Conservation (phyloP, 2,329 filamentous ascomycete genomes). For the Teratosphaeria epicoccoides region DNA sequence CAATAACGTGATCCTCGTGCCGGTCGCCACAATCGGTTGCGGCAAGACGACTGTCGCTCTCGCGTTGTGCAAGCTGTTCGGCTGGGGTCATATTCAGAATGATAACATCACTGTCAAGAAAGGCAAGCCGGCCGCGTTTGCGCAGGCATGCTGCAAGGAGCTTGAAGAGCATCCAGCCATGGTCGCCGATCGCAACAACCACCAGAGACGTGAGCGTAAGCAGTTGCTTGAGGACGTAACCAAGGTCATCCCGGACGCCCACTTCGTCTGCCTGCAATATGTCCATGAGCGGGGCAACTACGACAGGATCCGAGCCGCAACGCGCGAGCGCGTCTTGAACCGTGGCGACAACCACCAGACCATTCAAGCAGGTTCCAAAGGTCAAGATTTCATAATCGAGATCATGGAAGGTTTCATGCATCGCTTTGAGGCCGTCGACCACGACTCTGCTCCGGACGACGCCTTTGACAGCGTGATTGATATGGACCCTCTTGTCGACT, state of each 20-base stretch:
- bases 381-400: conserved; percentile 60
- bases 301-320: conserved; percentile 61
- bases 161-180: conserved; percentile 60
- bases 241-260: conserved; percentile 50
- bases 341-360: conserved; percentile 97
- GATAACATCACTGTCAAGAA: conserved; percentile 80
- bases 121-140: conserved; percentile 67
- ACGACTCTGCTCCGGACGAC: conserved; percentile 58
- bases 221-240: conserved; percentile 75
- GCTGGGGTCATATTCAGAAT: conserved; percentile 90
- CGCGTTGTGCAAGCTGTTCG: conserved; percentile 71
- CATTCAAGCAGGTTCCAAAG: conserved; percentile 72
- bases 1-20: conserved; percentile 68
- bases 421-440: conserved; percentile 70
- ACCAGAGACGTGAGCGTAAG: conserved; percentile 73
- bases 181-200: conserved; percentile 89
- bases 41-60: conserved; percentile 90
- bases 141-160: conserved; percentile 54
- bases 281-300: conserved; percentile 62
- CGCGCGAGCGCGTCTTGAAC: conserved; percentile 65
- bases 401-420: conserved; percentile 94
- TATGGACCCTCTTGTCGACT: conserved; percentile 66
- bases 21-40: conserved; percentile 87
- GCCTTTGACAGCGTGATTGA: conserved; percentile 78
- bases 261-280: conserved; percentile 79